Evolutionary conservation across 1,284 basidiomycete species (phyloP), one percentile per base, ranked within the genome.

Genomic region (Malassezia nana): DNA sequence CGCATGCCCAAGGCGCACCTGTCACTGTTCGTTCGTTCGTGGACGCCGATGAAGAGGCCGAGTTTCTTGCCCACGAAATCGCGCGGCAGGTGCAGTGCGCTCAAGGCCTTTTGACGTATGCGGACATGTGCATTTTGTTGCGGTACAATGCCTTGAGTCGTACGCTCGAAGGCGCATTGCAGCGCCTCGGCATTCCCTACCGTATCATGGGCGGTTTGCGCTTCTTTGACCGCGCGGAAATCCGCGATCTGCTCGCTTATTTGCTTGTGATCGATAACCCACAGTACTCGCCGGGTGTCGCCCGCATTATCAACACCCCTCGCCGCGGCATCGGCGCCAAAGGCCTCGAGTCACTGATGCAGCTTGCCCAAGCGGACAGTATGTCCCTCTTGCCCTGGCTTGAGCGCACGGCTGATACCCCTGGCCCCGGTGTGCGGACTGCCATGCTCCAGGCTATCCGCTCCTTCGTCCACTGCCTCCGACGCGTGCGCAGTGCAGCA

Each of bases 161-260:
- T 26, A 77, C 79, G 0, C 80, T 92, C 41, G 89, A 92, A 75
- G 80, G 79, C 13, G 83, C 84, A 1, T 74, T 94, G 18, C 86
- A 88, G 69, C 83, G 81, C 56, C 82, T 83, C 59, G 80, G 82
- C 26, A 86, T 94, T 41, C 87, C 88, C 0, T 83, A 81, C 64
- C 77, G 83, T 42, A 80, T 92, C 47, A 79, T 92, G 8, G 84
- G 83, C 13, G 87, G 87, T 0, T 83, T 85, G 72, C 86, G 84
- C 72, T 90, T 90, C 79, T 91, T 90, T 66, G 86, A 90, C 59
- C 83, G 88, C 7, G 58, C 57, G 50, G 72, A 75, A 80, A 81
- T 94, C 69, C 90, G 89, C 76, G 87, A 90, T 71, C 64, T 91
- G 20, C 76, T 92, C n/a, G 84, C 86, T 1, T 92, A 92, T 42